These are phyloP conservation scores for Ustilago cynodontis DNA, from an alignment of 1,284 basidiomycete genomes.

Conservation along the genomic window DNA sequence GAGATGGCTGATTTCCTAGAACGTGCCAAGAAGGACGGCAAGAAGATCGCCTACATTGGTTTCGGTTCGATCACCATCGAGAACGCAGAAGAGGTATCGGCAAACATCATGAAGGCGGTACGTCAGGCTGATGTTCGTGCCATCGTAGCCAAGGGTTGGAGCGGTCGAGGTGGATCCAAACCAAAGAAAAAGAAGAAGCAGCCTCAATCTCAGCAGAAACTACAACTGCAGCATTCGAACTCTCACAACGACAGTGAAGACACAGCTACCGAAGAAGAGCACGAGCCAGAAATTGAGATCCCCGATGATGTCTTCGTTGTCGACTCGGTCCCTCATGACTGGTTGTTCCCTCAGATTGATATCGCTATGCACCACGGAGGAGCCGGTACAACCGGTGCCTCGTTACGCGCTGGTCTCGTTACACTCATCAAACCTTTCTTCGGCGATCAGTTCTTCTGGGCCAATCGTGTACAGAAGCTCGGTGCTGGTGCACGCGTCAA, in stretches of 20 bases:
- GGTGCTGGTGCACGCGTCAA: constrained; percentile 56
- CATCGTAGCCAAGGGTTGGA: constrained; percentile 68
- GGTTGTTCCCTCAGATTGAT: constrained; percentile 50
- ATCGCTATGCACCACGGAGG: constrained; percentile 75
- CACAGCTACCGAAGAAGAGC: constrained; percentile 31
- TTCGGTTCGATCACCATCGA: constrained; percentile 71
- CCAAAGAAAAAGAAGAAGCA: constrained; percentile 35
- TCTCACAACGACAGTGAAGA: constrained; percentile 30
- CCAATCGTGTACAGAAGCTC: constrained; percentile 56
- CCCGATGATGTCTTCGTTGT: constrained; percentile 67
- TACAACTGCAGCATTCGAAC: not conserved
- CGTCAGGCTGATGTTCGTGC: constrained; percentile 58
- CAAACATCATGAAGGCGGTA: constrained; percentile 59
- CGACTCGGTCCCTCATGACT: constrained; percentile 60
- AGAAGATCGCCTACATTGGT: constrained; percentile 70
- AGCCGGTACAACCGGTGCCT: constrained; percentile 77
- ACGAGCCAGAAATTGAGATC: constrained; percentile 64
- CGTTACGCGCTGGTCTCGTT: constrained; percentile 59
- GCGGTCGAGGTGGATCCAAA: constrained; percentile 48
- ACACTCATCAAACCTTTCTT: constrained; percentile 68
- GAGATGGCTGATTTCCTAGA: constrained; percentile 75
- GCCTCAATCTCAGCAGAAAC: constrained; percentile 1
- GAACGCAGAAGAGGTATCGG: constrained; percentile 66
- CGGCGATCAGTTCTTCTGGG: constrained; percentile 68
- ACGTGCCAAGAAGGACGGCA: constrained; percentile 75